A percentile compares a stretch with the other conserved stretches of the same genome.
phyloP scores from a whole-genome alignment of 129 eudicot species.

The Centella asiatica region DNA sequence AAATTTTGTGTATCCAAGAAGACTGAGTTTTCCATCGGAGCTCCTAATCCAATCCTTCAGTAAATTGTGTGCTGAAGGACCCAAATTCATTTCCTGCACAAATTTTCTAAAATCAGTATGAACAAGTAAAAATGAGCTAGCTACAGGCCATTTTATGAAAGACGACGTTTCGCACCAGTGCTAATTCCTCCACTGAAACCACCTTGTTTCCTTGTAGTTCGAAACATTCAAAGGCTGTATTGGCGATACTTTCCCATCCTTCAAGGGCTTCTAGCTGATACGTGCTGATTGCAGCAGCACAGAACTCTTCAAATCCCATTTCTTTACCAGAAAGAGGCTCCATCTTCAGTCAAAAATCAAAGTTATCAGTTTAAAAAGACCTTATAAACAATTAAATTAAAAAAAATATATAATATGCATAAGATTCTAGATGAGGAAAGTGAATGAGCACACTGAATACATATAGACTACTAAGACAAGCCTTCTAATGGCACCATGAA shows the following conservation, averaged over 20 bases:
- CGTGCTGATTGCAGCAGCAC: slow-evolving; percentile 77
- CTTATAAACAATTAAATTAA: no score
- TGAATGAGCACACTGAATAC: no score
- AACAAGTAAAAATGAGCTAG: background rate
- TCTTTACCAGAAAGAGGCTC: slow-evolving; percentile 57
- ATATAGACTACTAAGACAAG: no score
- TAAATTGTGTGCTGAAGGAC: slow-evolving; percentile 45
- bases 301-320: slow-evolving; percentile 86
- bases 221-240: slow-evolving; percentile 53
- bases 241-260: slow-evolving; percentile 71
- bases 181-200: slow-evolving; percentile 63
- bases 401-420: no score
- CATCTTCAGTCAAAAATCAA: slow-evolving; percentile 41
- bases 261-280: slow-evolving; percentile 94
- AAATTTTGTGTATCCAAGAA: slow-evolving; percentile 84
- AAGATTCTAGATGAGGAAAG: no score
- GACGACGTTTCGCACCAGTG: slow-evolving; percentile 40
- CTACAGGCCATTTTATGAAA: background rate
- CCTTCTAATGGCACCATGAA: no score
- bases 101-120: background rate
- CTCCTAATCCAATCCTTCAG: slow-evolving; percentile 80
- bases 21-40: slow-evolving; percentile 66
- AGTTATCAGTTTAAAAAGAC: background rate
- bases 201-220: slow-evolving; percentile 78
- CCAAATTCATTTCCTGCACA: slow-evolving; percentile 70